Base-by-base conservation (phyloP, 2,329 filamentous ascomycete genomes). In the Epichloe aotearoae region DNA sequence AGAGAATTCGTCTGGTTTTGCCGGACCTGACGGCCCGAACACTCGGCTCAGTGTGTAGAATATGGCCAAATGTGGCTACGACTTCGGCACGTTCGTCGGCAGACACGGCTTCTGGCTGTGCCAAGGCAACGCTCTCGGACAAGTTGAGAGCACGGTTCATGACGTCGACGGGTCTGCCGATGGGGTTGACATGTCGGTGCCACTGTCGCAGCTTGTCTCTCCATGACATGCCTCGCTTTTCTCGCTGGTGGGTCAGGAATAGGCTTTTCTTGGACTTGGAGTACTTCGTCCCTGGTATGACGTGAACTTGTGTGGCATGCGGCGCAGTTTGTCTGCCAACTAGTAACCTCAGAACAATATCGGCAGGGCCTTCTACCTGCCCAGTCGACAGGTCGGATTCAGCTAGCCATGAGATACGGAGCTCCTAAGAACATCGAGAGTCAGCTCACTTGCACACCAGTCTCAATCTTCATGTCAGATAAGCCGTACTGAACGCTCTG, bases 11-110 rank as follows among this genome's bases (percentile, higher is more conserved):
- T 5, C 56, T 56, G 14, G 38, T 46, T 15, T 56, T 53, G 11
- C 41, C 41, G 47, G 52, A 53, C 17, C 42, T 50, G 34, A 46
- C 37, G 15, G n/a, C 23, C 19, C 44, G 42, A 7, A 23, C 20
- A 20, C 52, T 46, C 37, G 63, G 58, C 20, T 56, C 48, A 5
- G 50, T 46, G 53, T 74, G 71, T 0, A 80, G 67, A 36, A 79
- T 54, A 49, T 76, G 72, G 17, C 77, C 77, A 56, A 80, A 80
- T 3, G 67, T 65, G 11, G 75, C 74, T 3, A 58, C 61, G 1
- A 71, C 17, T 45, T 54, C 50, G 20, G 36, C 20, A 2, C 23
- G 23, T 19, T 52, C 52, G 20, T 52, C 34, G 8, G 50, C 14
- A 23, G 23, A 36, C 34, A 3, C 15, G 11, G 14, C 5, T 15